Conservation (phyloP, 1,284 basidiomycete species). For the Pyrrhoderma noxium region DNA sequence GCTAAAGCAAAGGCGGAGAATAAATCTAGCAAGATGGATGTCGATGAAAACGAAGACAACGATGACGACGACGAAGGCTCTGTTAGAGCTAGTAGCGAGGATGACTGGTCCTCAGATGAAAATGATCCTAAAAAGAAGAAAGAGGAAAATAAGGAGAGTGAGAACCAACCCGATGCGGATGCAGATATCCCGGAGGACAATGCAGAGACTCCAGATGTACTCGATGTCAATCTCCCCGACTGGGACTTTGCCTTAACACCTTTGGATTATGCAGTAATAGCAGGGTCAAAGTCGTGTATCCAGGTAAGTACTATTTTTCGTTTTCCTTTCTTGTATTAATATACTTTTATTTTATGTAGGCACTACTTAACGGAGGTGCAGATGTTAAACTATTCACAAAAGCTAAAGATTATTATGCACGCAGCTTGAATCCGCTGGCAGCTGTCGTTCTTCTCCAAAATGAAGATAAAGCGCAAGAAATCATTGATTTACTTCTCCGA, state of each 20-base stretch:
- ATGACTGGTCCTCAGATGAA: slow-evolving; percentile 28
- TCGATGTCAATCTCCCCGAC: slow-evolving; percentile 44
- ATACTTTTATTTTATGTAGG: slow-evolving; percentile 30
- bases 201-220: slow-evolving; percentile 41
- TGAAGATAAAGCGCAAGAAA: slow-evolving; percentile 33
- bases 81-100: slow-evolving; percentile 28
- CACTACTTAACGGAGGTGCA: slow-evolving; percentile 41
- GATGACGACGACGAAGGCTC: slow-evolving; percentile 17
- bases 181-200: slow-evolving; percentile 41
- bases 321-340: no score
- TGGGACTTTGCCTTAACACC: slow-evolving; percentile 52
- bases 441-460: slow-evolving; percentile 41
- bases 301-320: no score
- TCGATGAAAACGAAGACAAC: slow-evolving; percentile 23
- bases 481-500: slow-evolving; percentile 40
- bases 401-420: slow-evolving; percentile 20
- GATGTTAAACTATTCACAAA: slow-evolving; percentile 26
- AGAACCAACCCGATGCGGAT: slow-evolving; percentile 22
- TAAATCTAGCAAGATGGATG: neutral
- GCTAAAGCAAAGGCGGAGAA: slow-evolving; percentile 14
- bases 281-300: slow-evolving; percentile 30
- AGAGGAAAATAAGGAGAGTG: slow-evolving; percentile 20
- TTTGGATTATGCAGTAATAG: slow-evolving; percentile 44
- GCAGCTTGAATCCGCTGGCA: slow-evolving; percentile 39
- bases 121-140: slow-evolving; percentile 21